Percentiles rank a stretch among this genome's conserved stretches.
phyloP scores from a whole-genome alignment of 2,329 filamentous ascomycete species.

The Phialocephala subalpina region DNA sequence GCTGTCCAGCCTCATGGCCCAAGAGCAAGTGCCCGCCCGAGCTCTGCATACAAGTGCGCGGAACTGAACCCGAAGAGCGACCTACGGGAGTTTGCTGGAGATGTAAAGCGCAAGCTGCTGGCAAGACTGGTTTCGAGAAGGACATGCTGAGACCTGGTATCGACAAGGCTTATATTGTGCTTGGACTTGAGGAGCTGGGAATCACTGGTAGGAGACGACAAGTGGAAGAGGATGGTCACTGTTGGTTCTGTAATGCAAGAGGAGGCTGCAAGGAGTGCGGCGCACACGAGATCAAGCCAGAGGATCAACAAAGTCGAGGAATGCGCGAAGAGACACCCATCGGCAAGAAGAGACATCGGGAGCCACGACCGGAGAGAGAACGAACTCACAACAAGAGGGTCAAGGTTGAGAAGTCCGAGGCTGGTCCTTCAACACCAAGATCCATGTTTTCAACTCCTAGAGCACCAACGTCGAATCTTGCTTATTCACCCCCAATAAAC shows the following conservation, averaged over 20 bases:
- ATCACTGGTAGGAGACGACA: conserved; percentile 25
- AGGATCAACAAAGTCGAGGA: background rate
- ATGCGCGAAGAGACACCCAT: background rate
- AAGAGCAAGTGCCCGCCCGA: conserved; percentile 39
- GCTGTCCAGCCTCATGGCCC: conserved; percentile 39
- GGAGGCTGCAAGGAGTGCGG: conserved; percentile 30
- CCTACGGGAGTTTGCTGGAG: conserved; percentile 37
- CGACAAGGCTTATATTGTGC: conserved; percentile 35
- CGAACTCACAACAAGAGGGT: background rate
- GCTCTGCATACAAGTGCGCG: conserved; percentile 34
- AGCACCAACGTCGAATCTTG: background rate
- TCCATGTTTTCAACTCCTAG: background rate
- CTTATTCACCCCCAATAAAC: conserved; percentile 5
- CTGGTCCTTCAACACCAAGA: background rate
- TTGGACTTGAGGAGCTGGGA: conserved; percentile 31
- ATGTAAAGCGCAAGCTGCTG: conserved; percentile 29
- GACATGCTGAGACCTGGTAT: conserved; percentile 36
- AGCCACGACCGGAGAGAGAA: conserved; percentile 3
- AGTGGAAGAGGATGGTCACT: conserved; percentile 29
- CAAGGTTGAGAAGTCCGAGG: background rate
- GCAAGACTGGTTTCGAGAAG: conserved; percentile 17
- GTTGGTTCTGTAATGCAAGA: conserved; percentile 35
- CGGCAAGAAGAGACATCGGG: background rate
- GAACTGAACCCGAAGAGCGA: conserved; percentile 21
- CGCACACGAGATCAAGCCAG: conserved; percentile 5